These are phyloP conservation scores for Aspergillus egyptiacus DNA, from an alignment of 495 filamentous ascomycete genomes.

Conservation along the genomic window DNA sequence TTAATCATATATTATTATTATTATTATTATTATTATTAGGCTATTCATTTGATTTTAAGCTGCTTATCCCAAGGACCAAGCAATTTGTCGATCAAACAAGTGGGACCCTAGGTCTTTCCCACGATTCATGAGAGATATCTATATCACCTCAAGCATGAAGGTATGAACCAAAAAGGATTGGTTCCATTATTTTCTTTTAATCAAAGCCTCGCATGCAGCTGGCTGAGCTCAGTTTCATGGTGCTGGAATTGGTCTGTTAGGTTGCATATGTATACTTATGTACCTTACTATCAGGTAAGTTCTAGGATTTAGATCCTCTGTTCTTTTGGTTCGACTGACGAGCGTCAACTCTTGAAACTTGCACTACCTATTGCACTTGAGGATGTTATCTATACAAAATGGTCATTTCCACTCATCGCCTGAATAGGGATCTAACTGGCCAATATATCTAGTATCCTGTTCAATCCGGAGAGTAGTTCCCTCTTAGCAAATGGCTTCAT, in stretches of 20 bases:
- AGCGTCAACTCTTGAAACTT: too few relatives aligned
- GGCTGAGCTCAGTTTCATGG: constrained; percentile 2
- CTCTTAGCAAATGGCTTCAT: too few relatives aligned
- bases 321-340: neutral
- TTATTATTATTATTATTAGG: too few relatives aligned
- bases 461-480: too few relatives aligned
- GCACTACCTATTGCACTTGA: too few relatives aligned
- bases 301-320: neutral
- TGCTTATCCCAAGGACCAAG: neutral
- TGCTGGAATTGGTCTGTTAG: neutral
- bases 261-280: constrained; percentile 1
- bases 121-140: neutral
- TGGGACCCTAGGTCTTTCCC: neutral
- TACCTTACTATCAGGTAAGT: neutral
- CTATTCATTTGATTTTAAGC: neutral
- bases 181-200: neutral
- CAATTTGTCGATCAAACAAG: too few relatives aligned
- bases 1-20: too few relatives aligned
- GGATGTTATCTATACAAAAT: too few relatives aligned
- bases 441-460: too few relatives aligned
- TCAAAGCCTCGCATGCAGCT: constrained; percentile 1
- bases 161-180: neutral
- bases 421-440: too few relatives aligned
- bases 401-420: too few relatives aligned
- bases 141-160: neutral